Evolutionary conservation across 306 rosid genomes (phyloP), one percentile per base, ranked within the genome.

Genomic region (Vigna trinervia): DNA sequence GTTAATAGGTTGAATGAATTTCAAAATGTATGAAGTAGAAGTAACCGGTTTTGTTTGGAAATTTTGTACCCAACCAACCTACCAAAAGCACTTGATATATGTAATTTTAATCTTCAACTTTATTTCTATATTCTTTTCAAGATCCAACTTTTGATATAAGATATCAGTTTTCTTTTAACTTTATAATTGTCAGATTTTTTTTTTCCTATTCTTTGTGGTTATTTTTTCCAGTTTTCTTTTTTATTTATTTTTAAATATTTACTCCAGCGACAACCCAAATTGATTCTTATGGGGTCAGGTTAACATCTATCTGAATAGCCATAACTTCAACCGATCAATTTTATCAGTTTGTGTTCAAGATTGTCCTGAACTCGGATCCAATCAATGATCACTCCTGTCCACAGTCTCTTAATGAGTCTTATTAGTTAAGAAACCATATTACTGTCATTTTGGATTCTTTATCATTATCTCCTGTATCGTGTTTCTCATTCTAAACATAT

Each of bases 401-500:
- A 5, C 6, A 14, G 2, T 48, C 7, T n/a, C 58, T 17, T 22
- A 52, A 17, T 52, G 26, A 52, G 4, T 69, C 14, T 8, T 48
- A 30, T 32, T 36, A 50, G n/a, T 22, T 53, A 65, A 39, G 45
- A 8, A 45, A 43, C 36, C 41, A 41, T 10, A 39, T 14, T 2
- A 43, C 22, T 64, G 14, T 39, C 5, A 20, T 52, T 76, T 76
- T 76, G 19, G 17, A 36, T 52, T 57, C 28, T 38, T 38, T 72
- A 64, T 58, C 75, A 36, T 78, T 62, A 45, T 73, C 47, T 43
- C 17, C 39, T 52, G 8, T 79, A 47, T 13, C 52, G 36, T 32
- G 50, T 54, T 22, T 76, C 39, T 70, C 78, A 71, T 65, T 14
- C 34, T 15, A 3, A 28, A 58, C 38, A 58, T 59, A 59, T 5